Evolutionary conservation across 2,329 filamentous ascomycete species (phyloP).

Genomic region (Didymella sp.): DNA sequence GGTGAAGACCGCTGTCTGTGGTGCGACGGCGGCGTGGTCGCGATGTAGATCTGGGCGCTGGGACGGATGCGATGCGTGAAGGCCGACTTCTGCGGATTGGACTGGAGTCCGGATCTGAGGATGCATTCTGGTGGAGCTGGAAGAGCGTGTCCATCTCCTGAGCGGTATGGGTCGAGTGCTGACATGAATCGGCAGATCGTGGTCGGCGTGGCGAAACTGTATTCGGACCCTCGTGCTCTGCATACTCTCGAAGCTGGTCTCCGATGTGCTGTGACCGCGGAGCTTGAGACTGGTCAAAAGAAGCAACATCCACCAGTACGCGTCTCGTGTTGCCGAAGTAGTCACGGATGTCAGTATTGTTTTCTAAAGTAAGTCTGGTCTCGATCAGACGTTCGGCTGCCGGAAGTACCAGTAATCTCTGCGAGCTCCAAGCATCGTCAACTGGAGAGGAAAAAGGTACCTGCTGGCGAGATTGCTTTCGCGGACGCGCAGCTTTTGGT

Average conservation of each 20-base stretch:
- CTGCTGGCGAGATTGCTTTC: slow-evolving; percentile 7
- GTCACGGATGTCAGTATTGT: slow-evolving; percentile 37
- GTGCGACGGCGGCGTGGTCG: slow-evolving; percentile 1
- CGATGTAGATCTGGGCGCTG: neutral
- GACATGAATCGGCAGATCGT: neutral
- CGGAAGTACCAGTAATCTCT: neutral
- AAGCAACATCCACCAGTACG: neutral
- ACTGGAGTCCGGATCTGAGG: neutral
- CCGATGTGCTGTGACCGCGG: neutral
- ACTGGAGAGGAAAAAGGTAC: neutral
- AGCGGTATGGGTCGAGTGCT: neutral
- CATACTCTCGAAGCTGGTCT: slow-evolving; percentile 18
- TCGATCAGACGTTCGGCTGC: slow-evolving; percentile 1
- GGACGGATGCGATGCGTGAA: neutral
- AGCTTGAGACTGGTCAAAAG: neutral
- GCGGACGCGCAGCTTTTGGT: slow-evolving; percentile 3
- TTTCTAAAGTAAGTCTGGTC: slow-evolving; percentile 7
- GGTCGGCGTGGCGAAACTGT: neutral
- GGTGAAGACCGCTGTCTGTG: slow-evolving; percentile 21
- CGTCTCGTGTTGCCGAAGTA: slow-evolving; percentile 25
- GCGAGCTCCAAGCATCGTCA: neutral
- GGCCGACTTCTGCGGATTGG: neutral
- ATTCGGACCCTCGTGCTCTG: slow-evolving; percentile 1
- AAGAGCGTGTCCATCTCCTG: slow-evolving; percentile 11
- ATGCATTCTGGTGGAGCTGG: neutral